These are phyloP conservation scores for Glebionis coronaria DNA, from an alignment of 129 eudicot species.

Conservation along the genomic window DNA sequence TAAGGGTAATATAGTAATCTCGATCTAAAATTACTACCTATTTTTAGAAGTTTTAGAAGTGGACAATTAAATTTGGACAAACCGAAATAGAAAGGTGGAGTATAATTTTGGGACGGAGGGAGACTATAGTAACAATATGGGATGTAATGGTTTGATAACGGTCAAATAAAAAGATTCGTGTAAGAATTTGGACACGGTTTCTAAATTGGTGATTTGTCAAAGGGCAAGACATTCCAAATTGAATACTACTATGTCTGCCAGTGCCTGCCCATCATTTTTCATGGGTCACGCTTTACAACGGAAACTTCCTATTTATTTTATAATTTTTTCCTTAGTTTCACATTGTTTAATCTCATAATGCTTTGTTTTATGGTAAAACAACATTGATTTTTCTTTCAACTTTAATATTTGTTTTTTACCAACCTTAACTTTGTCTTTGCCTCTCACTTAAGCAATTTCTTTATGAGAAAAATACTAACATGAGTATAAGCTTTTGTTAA, in stretches of 20 bases:
- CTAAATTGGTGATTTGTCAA: conserved; percentile 20
- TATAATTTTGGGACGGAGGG: too few species aligned
- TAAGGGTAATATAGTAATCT: too few species aligned
- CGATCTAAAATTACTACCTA: too few species aligned
- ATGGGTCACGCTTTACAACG: conserved; percentile 16
- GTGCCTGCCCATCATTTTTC: conserved; percentile 28
- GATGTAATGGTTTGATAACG: conserved; percentile 24
- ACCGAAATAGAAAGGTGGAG: too few species aligned
- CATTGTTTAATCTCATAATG: neutral
- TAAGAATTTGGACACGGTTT: conserved; percentile 25
- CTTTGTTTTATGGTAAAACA: neutral
- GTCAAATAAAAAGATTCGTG: conserved; percentile 31
- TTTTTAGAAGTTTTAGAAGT: too few species aligned
- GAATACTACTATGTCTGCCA: conserved; percentile 20
- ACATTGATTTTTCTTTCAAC: neutral
- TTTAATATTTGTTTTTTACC: neutral
- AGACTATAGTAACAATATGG: too few species aligned
- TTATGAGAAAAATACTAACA: neutral
- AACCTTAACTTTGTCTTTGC: neutral
- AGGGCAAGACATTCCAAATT: conserved; percentile 21
- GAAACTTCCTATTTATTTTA: neutral
- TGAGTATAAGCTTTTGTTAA: too few species aligned
- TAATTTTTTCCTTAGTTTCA: neutral
- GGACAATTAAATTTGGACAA: too few species aligned
- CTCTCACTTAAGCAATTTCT: neutral